Evolutionary conservation across 768 basidiomycete genomes (phyloP), one percentile per base, ranked within the genome.

Genomic region (Auriscalpium vulgare): DNA sequence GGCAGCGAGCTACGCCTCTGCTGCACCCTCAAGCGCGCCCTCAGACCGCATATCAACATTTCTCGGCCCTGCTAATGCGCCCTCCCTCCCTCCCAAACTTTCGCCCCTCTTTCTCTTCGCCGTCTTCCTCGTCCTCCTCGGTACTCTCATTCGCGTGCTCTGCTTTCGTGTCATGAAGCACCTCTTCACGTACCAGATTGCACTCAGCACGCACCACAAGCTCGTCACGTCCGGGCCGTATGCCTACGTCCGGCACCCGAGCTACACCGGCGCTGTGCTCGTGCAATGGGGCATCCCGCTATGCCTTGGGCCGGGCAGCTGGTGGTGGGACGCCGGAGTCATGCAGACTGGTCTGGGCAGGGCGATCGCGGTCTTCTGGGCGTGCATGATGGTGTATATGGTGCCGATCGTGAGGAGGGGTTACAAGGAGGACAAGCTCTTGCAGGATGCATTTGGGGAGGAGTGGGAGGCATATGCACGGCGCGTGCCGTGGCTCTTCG

Each of bases 211-310:
- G n/a, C 35, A 51, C 14, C 50, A 51, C 50, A 36, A 37, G 50
- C 50, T 51, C 36, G 35, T 51, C n/a, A 36, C 34, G 35, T 37
- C 35, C 36, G 50, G 50, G 16, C 50, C 50, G 37, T 51, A 51
- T 36, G 35, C 50, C 13, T 10, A 37, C 37, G 50, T 51, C 13
- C 50, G 50, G 17, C 50, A 51, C 37, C 50, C 50, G n/a, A 51
- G 54, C 57, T 61, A 61, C 57, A 58, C 56, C 21, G 43, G 21
- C 51, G 9, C n/a, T 8, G 21, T 43, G 8, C 11, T 53, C 4
- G 21, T 37, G 21, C 14, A 34, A 1, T 7, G 8, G 35, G 51
- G 51, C 23, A 8, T 53, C 19, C 8, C 37, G 14, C 13, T 13
- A 8, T 8, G 9, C 38, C 40, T 53, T 13, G 8, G 13, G 7